phyloP scores from a whole-genome alignment of 805 yeast species.

The Komagataella phaffii region DNA sequence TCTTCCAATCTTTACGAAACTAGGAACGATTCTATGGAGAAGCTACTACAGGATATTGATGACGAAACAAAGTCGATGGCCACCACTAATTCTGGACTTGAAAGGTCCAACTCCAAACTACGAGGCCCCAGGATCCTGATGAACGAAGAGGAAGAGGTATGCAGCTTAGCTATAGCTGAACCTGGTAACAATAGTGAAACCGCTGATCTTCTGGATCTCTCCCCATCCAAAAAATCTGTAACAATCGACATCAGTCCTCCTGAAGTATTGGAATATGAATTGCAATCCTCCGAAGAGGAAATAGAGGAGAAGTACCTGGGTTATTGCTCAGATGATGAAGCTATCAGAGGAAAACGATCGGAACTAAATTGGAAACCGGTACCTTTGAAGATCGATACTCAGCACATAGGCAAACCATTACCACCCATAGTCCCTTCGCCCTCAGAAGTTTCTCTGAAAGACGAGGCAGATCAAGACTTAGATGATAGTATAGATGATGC shows the following conservation, averaged over 20 bases:
- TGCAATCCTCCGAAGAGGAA: slow-evolving; percentile 10
- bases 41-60: neutral
- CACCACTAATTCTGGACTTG: neutral
- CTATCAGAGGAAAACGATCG: neutral
- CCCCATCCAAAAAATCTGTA: slow-evolving; percentile 23
- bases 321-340: neutral
- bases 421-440: slow-evolving; percentile 22
- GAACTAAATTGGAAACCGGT: slow-evolving; percentile 15
- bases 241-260: slow-evolving; percentile 25
- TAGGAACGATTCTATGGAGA: neutral
- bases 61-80: neutral
- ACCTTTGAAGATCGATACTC: slow-evolving; percentile 7
- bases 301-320: slow-evolving; percentile 1
- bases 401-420: slow-evolving; percentile 15
- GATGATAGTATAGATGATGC: slow-evolving; percentile 1
- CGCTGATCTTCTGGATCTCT: slow-evolving; percentile 10
- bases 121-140: slow-evolving; percentile 13
- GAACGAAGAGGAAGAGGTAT: slow-evolving; percentile 8
- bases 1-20: neutral
- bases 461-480: slow-evolving; percentile 16
- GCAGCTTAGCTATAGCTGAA: slow-evolving; percentile 5
- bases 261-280: slow-evolving; percentile 20
- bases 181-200: slow-evolving; percentile 8
- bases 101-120: slow-evolving; percentile 11
- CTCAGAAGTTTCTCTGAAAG: slow-evolving; percentile 11